Conservation (phyloP, 768 basidiomycete species). For the Collybia sordida region DNA sequence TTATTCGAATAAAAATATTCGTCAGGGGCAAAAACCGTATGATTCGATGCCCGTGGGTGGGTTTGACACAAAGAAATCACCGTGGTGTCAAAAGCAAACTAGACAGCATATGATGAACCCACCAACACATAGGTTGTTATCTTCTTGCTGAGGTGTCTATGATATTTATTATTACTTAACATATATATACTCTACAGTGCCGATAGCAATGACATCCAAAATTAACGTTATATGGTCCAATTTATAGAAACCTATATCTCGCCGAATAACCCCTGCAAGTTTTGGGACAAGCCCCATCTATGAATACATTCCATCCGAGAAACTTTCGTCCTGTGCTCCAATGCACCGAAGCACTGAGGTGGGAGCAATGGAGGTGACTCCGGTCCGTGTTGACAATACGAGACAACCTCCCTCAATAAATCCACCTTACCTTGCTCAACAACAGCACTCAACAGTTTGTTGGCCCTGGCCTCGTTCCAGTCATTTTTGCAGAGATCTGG, state of each 20-base stretch:
- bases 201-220: too few relatives aligned
- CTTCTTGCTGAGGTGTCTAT: background rate
- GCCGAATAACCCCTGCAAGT: slow-evolving; percentile 11
- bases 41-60: too few relatives aligned
- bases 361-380: slow-evolving; percentile 7
- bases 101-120: too few relatives aligned
- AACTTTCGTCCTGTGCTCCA: background rate
- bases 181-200: slow-evolving; percentile 4
- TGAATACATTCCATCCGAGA: slow-evolving; percentile 10
- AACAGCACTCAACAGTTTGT: slow-evolving; percentile 51
- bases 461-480: slow-evolving; percentile 33
- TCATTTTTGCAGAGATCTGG: slow-evolving; percentile 44
- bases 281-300: slow-evolving; percentile 13
- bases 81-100: too few relatives aligned
- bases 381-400: slow-evolving; percentile 39
- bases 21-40: too few relatives aligned
- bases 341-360: slow-evolving; percentile 11
- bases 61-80: too few relatives aligned
- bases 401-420: slow-evolving; percentile 51
- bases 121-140: too few relatives aligned
- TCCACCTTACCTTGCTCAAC: slow-evolving; percentile 47
- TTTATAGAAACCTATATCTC: background rate
- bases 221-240: too few relatives aligned
- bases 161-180: slow-evolving; percentile 1
- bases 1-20: too few relatives aligned